phyloP scores from a whole-genome alignment of 1,284 basidiomycete species.

The Moesziomyces globuligerus region DNA sequence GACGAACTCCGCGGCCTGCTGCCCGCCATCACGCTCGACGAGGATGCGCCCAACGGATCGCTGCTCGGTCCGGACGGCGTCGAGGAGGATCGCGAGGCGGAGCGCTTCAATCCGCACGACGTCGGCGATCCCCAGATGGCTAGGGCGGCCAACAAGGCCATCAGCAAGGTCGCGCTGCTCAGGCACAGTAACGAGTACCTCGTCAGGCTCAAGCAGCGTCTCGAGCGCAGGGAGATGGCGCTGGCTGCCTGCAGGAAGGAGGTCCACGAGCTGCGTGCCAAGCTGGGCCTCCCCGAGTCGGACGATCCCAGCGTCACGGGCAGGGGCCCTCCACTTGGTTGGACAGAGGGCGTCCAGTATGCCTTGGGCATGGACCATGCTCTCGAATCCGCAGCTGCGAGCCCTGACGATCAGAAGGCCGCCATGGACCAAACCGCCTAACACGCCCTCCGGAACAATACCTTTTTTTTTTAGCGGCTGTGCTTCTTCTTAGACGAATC shows the following conservation, averaged over 20 bases:
- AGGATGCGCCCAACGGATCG: slow-evolving; percentile 62
- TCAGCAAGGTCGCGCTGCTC: slow-evolving; percentile 91
- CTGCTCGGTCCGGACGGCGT: slow-evolving; percentile 62
- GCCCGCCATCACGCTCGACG: slow-evolving; percentile 71
- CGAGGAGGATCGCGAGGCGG: slow-evolving; percentile 56
- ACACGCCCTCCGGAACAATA: neutral
- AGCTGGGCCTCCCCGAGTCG: slow-evolving; percentile 55
- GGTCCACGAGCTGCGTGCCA: slow-evolving; percentile 74
- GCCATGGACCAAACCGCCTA: slow-evolving; percentile 42
- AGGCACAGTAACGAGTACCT: slow-evolving; percentile 90
- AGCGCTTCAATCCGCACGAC: slow-evolving; percentile 51
- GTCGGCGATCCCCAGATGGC: slow-evolving; percentile 48
- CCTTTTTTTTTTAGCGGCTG: too few species aligned
- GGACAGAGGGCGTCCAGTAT: slow-evolving; percentile 13
- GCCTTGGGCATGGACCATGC: slow-evolving; percentile 1
- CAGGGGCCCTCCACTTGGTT: slow-evolving; percentile 20
- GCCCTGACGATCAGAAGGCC: slow-evolving; percentile 3
- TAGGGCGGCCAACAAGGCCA: slow-evolving; percentile 74
- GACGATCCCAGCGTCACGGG: slow-evolving; percentile 42
- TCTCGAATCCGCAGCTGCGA: neutral
- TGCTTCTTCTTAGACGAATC: too few species aligned
- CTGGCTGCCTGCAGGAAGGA: slow-evolving; percentile 78
- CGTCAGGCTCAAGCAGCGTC: slow-evolving; percentile 77
- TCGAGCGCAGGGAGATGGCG: slow-evolving; percentile 84
- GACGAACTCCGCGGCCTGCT: slow-evolving; percentile 89